Base-by-base conservation (phyloP, 768 basidiomycete species). In the Boletus subparvulus region DNA sequence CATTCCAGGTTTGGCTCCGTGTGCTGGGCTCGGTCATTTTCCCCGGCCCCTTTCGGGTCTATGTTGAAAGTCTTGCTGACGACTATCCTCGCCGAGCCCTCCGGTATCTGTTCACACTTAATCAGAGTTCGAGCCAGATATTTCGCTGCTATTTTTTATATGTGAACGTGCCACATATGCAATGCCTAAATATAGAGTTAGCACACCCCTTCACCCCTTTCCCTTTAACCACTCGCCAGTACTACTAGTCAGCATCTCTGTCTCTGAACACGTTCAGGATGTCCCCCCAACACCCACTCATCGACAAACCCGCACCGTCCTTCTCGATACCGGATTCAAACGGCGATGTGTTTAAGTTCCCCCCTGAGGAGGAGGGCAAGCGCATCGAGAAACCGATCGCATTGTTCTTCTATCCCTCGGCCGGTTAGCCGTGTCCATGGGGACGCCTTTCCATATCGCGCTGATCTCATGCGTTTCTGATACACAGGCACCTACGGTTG, bases 351-450 rank as follows among this genome's bases (percentile, higher is more conserved):
- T 89, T 80, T 67, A 81, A 79, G 7, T 76, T 92, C 61, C 81
- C 75, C 28, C 85, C 87, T 2, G 85, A 82, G 12, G 76, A 74
- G 47, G 77, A 74, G 39, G 81, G 79, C 19, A 40, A 52, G 36
- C 62, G 45, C 33, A 35, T 65, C 30, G 58, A 58, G 52, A 69
- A 81, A 52, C 90, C 92, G 1, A 80, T 82, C 21, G 88, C 81
- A 11, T 57, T 94, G 37, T 91, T 92, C 77, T 93, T 94, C 74
- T 91, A 88, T 63, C 90, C 89, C 11, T 77, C 80, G 65, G 80
- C 87, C 40, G 84, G 87, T 86, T 71, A 56, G 71, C 52, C 4
- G 4, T 42, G 40, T 58, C 59, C 36, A 64, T 52, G 13, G 40
- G 28, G 28, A 42, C 7, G 1, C n/a, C 12, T n/a, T 43, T 57